Conservation (phyloP, 176 grass and related monocot genomes). For the Alopecurus myosuroides region DNA sequence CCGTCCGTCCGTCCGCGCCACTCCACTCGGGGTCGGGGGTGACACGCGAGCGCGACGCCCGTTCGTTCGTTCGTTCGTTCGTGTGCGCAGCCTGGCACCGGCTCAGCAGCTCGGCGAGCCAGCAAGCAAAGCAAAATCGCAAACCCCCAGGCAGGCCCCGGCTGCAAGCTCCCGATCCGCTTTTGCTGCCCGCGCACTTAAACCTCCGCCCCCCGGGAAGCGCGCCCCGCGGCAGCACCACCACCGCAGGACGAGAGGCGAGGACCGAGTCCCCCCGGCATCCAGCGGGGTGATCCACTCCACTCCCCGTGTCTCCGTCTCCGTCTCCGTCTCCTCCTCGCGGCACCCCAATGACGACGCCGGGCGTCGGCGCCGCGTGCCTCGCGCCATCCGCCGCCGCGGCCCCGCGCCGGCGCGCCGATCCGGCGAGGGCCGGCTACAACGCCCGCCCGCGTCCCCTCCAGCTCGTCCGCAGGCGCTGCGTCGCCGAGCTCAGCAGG, state of each 20-base stretch:
- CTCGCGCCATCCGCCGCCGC: neutral
- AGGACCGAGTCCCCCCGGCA: neutral
- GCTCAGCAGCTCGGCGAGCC: neutral
- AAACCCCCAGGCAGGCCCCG: too few relatives aligned
- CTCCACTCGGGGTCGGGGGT: too few relatives aligned
- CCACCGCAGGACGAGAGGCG: neutral
- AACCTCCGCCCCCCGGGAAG: conserved; percentile 25
- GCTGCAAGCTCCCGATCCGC: too few relatives aligned
- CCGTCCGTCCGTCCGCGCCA: neutral
- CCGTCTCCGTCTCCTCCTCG: neutral
- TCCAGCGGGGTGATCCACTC: neutral
- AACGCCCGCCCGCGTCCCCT: neutral
- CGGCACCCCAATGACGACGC: conserved; percentile 4
- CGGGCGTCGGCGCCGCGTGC: conserved; percentile 29
- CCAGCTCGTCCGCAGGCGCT: neutral
- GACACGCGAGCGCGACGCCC: too few relatives aligned
- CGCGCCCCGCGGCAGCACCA: conserved; percentile 17
- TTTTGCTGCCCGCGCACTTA: conserved; percentile 26
- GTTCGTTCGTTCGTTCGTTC: neutral
- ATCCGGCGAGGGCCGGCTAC: neutral
- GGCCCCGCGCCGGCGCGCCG: neutral
- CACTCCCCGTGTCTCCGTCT: neutral
- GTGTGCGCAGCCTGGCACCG: neutral
- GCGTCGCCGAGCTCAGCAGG: conserved; percentile 50
- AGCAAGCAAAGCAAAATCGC: neutral